Evolutionary conservation across 768 basidiomycete species (phyloP).

Genomic region (Paxillus ammoniavirescens): DNA sequence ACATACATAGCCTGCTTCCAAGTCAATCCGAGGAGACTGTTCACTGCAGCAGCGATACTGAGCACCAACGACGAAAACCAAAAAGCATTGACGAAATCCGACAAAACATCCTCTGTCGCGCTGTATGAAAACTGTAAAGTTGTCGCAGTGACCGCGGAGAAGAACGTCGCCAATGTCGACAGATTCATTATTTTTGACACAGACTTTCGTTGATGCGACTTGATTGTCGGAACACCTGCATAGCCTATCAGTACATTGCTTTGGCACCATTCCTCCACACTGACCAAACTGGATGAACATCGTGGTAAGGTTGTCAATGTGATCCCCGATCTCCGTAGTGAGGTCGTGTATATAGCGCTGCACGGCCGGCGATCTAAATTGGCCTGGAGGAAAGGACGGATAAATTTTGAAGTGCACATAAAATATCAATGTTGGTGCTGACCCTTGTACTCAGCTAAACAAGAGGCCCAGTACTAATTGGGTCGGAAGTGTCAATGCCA

Average conservation of each 20-base stretch:
- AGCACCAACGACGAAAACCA: constrained; percentile 57
- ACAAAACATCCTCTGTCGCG: too few relatives aligned
- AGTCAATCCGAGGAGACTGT: constrained; percentile 49
- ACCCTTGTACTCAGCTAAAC: constrained; percentile 48
- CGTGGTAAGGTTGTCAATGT: constrained; percentile 49
- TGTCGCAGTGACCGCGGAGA: constrained; percentile 51
- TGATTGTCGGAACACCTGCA: constrained; percentile 52
- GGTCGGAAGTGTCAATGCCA: constrained; percentile 11
- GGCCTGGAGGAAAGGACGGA: constrained; percentile 31
- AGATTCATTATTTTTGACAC: constrained; percentile 48
- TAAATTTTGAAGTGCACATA: constrained; percentile 3
- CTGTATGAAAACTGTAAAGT: constrained; percentile 48
- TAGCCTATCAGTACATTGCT: constrained; percentile 27
- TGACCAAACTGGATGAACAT: constrained; percentile 55
- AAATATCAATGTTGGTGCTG: constrained; percentile 3
- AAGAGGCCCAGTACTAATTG: constrained; percentile 53
- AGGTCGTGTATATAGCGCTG: constrained; percentile 55
- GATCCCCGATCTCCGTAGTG: constrained; percentile 49
- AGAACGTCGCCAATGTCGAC: constrained; percentile 54
- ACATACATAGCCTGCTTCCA: constrained; percentile 54
- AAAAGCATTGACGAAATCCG: too few relatives aligned
- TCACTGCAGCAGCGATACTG: constrained; percentile 53
- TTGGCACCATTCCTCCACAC: constrained; percentile 20
- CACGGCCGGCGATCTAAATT: constrained; percentile 52
- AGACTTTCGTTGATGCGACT: constrained; percentile 52